These are phyloP conservation scores for Tylopilus sp. DNA, from an alignment of 768 basidiomycete species.

Conservation along the genomic window DNA sequence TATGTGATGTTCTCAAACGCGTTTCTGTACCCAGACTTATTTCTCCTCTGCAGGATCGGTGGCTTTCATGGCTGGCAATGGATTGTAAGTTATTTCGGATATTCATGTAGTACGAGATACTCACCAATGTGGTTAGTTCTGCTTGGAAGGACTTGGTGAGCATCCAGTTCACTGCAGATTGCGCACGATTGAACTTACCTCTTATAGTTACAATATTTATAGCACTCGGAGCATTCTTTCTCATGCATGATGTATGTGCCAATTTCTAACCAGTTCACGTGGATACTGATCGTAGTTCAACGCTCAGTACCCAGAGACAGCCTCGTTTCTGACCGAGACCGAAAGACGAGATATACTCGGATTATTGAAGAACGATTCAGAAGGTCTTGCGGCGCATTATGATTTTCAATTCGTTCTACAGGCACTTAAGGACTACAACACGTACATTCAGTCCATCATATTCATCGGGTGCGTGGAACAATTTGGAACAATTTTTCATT, in stretches of 20 bases:
- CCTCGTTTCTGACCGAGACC: background rate
- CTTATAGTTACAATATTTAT: background rate
- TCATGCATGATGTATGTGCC: background rate
- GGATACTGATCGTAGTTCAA: background rate
- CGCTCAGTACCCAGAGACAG: background rate
- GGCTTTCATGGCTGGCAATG: background rate
- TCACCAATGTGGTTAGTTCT: background rate
- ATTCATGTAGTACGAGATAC: no score
- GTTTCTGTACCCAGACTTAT: no score
- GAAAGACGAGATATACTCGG: background rate
- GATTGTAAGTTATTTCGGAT: background rate
- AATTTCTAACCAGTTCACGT: background rate
- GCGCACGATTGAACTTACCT: background rate
- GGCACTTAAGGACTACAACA: conserved; percentile 46
- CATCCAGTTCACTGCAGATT: background rate
- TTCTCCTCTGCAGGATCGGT: background rate
- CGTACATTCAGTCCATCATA: conserved; percentile 30
- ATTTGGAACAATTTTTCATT: background rate
- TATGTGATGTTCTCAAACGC: background rate
- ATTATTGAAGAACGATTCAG: conserved; percentile 42
- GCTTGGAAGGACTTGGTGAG: background rate
- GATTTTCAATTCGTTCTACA: conserved; percentile 46
- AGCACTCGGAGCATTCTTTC: background rate
- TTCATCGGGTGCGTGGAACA: conserved; percentile 37
- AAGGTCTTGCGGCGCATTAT: conserved; percentile 44